Conservation (phyloP, 768 basidiomycete species). For the Phallus indusiatus region DNA sequence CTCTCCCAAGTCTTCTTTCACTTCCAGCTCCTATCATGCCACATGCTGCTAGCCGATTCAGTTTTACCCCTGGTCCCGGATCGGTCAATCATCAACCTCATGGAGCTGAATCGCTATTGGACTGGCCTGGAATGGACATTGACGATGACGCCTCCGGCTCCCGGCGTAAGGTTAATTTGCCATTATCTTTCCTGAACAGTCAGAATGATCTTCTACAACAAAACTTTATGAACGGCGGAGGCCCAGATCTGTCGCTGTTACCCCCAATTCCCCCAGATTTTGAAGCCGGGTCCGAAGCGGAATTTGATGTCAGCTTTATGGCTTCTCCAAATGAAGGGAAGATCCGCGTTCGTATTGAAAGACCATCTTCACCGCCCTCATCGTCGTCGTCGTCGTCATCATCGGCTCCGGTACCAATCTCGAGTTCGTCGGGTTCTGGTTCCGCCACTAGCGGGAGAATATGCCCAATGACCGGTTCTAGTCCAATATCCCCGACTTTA, state of each 20-base stretch:
- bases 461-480: slow-evolving; percentile 9
- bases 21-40: slow-evolving; percentile 34
- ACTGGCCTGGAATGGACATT: slow-evolving; percentile 8
- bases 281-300: slow-evolving; percentile 1
- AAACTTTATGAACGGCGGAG: background rate
- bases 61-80: background rate
- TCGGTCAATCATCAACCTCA: background rate
- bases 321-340: slow-evolving; percentile 3
- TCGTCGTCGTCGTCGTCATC: too few species aligned
- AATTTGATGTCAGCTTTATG: slow-evolving; percentile 6
- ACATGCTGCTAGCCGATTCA: background rate
- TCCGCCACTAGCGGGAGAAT: slow-evolving; percentile 9
- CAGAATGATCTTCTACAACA: background rate
- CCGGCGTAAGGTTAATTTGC: slow-evolving; percentile 1
- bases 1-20: slow-evolving; percentile 64
- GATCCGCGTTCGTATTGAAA: slow-evolving; percentile 6
- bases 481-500: background rate
- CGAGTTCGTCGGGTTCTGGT: background rate
- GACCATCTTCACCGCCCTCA: background rate
- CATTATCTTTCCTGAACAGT: slow-evolving; percentile 4
- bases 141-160: slow-evolving; percentile 2
- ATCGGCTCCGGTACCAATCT: slow-evolving; percentile 11
- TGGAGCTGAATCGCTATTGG: slow-evolving; percentile 3
- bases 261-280: background rate
- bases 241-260: background rate